Percentiles rank a stretch among this genome's conserved stretches.
Evolutionary conservation across 139 green algal genomes (phyloP).

Genomic region (Dunaliella primolecta): DNA sequence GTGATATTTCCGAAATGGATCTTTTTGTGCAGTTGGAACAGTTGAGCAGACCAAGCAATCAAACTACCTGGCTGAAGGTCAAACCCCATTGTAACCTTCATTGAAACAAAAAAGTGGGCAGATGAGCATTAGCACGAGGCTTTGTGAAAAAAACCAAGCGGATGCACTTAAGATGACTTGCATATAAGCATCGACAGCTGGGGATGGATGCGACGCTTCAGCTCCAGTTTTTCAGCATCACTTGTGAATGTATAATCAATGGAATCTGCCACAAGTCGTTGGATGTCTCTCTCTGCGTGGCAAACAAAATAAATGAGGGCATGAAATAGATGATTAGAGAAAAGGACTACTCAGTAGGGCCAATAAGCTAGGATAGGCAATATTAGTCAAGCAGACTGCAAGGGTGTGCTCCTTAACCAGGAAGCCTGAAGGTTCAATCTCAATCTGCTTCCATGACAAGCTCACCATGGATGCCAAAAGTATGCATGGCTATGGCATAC

Average conservation of each 20-base stretch:
- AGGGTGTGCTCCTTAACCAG: neutral
- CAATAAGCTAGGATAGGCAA: neutral
- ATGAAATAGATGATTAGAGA: neutral
- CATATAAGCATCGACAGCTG: too few relatives aligned
- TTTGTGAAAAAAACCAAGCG: too few relatives aligned
- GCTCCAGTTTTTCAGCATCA: neutral
- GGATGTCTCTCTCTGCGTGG: neutral
- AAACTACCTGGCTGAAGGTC: too few relatives aligned
- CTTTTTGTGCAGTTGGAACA: too few relatives aligned
- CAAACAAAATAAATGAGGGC: neutral
- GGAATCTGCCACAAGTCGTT: neutral
- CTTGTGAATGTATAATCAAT: neutral
- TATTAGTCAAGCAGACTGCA: neutral
- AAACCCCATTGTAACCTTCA: too few relatives aligned
- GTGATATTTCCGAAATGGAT: too few relatives aligned
- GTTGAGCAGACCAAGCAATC: too few relatives aligned
- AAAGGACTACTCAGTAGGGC: neutral
- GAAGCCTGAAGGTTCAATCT: neutral
- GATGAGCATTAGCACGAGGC: too few relatives aligned
- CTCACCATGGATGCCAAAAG: conserved; percentile 44
- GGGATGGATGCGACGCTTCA: neutral
- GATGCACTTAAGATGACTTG: too few relatives aligned
- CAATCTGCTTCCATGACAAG: neutral
- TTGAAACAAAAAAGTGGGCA: too few relatives aligned
- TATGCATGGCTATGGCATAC: conserved; percentile 54